Percentiles rank a stretch among this genome's conserved stretches.
Evolutionary conservation across 2,329 filamentous ascomycete species (phyloP).

Genomic region (Rhytidhysteron rufulum): DNA sequence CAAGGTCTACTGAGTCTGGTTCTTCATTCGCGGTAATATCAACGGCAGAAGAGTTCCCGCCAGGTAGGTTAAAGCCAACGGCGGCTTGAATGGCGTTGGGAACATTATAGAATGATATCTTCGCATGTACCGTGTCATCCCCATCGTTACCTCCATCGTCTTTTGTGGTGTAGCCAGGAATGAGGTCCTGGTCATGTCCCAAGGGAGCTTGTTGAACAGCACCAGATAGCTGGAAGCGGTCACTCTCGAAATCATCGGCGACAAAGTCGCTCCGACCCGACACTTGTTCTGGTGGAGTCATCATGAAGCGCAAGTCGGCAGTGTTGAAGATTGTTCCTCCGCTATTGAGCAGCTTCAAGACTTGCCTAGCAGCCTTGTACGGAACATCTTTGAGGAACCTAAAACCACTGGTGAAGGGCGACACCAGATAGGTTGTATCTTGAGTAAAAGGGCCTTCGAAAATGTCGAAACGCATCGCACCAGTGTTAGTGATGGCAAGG

Average conservation of each 20-base stretch:
- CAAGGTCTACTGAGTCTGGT: constrained; percentile 75
- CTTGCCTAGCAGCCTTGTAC: constrained; percentile 66
- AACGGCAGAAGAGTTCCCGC: constrained; percentile 8
- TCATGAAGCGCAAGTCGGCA: constrained; percentile 23
- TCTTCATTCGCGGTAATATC: constrained; percentile 32
- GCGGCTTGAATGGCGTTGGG: constrained; percentile 79
- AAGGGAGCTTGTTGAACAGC: constrained; percentile 25
- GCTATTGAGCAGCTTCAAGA: constrained; percentile 59
- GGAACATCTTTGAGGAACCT: constrained; percentile 76
- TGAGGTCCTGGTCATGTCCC: constrained; percentile 41
- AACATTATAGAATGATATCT: constrained; percentile 69
- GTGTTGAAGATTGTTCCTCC: constrained; percentile 48
- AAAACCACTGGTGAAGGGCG: constrained; percentile 80
- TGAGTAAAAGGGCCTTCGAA: constrained; percentile 88
- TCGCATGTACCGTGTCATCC: constrained; percentile 81
- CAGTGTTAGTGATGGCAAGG: constrained; percentile 80
- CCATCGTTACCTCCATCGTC: constrained; percentile 82
- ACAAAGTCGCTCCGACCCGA: constrained; percentile 9
- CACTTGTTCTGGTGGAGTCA: constrained; percentile 46
- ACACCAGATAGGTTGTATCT: constrained; percentile 81
- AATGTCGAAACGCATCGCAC: constrained; percentile 90
- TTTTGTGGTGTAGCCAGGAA: constrained; percentile 83
- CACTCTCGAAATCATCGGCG: neutral
- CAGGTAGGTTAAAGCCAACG: constrained; percentile 55
- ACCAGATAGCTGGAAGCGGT: neutral